Conservation (phyloP, 345 rosid genomes). For the Kandelia obovata region DNA sequence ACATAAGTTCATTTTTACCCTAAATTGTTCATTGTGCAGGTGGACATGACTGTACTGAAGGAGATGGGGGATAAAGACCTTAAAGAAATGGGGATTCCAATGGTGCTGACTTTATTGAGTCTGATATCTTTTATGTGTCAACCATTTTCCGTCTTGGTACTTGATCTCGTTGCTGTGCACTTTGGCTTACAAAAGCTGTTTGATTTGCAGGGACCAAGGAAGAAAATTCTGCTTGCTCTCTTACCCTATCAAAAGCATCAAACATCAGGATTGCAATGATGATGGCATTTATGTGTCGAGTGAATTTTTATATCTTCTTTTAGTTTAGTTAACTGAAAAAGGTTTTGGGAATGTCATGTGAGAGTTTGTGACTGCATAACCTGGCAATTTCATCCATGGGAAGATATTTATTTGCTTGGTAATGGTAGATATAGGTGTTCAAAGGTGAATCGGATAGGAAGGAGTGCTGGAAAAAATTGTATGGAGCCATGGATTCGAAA, state of each 20-base stretch:
- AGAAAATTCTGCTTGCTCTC: slow-evolving; percentile 55
- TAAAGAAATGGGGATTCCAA: slow-evolving; percentile 55
- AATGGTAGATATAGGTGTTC: too few relatives aligned
- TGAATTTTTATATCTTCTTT: too few relatives aligned
- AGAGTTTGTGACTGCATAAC: too few relatives aligned
- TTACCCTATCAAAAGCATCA: slow-evolving; percentile 17
- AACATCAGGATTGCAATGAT: not conserved
- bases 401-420: too few relatives aligned
- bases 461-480: too few relatives aligned
- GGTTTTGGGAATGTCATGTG: too few relatives aligned
- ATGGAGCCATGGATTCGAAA: too few relatives aligned
- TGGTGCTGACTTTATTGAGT: slow-evolving; percentile 32
- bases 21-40: slow-evolving; percentile 25
- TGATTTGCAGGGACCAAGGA: slow-evolving; percentile 59
- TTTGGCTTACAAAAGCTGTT: too few relatives aligned
- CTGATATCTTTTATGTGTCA: not conserved
- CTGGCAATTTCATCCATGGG: too few relatives aligned
- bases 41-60: slow-evolving; percentile 51
- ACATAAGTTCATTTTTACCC: not conserved
- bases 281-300: too few relatives aligned
- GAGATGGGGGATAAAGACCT: slow-evolving; percentile 54
- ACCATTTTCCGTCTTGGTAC: not conserved
- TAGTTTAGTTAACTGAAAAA: too few relatives aligned
- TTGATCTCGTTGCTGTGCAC: not conserved
- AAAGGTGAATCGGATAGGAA: too few relatives aligned